Evolutionary conservation across 495 filamentous ascomycete species (phyloP), one percentile per base, ranked within the genome.

Genomic region (Aspergillus avenaceus): DNA sequence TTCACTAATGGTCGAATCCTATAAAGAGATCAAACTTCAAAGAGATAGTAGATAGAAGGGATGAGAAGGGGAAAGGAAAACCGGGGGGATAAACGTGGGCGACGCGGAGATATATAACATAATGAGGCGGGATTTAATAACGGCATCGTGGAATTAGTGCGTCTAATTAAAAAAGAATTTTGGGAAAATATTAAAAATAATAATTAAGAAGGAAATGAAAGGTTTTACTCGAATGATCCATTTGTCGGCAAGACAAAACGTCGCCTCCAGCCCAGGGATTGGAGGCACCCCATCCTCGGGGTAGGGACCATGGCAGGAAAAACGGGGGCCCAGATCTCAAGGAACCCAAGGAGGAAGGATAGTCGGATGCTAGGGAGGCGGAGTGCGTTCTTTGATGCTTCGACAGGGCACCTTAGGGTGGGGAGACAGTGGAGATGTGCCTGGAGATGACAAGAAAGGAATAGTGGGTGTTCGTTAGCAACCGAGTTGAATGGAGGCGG

Each of bases 251-350:
- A 45, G 34, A 21, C 34, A 19, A 38, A 38, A 21, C 1, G 54
- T 53, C 53, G 56, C 49, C 40, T 53, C 43, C 46, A 57, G 54
- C 53, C 62, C 56, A 45, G 44, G 50, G 54, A 57, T 57, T 45
- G 54, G 54, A 52, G 49, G 27, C 28, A 52, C 32, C 50, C 50
- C 51, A 52, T 48, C 25, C 45, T 59, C 47, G 59, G 64, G 64
- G 65, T 61, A 65, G 47, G 34, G 43, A 51, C 61, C 63, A 65
- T 65, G 65, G 60, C 57, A 60, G 36, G 37, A 52, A 58, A 56
- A 61, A 65, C 45, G 62, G 64, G 65, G 66, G 64, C 66, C 66
- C 68, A 59, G 66, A 71, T 71, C 61, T 63, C 47, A 45, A 34
- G 41, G 54, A n/a, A 46, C 49, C 41, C 24, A 41, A 45, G n/a